phyloP scores from a whole-genome alignment of 1,139 yeast species.

The Yamadazyma pseudoaaseri region DNA sequence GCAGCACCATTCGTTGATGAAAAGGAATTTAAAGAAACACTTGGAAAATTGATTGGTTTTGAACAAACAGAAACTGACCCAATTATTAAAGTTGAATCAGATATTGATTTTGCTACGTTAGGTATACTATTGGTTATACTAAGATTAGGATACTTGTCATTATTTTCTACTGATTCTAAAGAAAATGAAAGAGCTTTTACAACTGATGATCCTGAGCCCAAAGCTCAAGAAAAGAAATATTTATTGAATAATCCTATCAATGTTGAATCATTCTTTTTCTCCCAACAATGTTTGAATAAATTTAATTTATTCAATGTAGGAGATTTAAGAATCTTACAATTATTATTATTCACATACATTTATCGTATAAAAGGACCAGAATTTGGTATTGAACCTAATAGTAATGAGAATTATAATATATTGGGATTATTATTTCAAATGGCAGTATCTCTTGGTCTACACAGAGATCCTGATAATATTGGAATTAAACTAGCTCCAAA shows the following conservation, averaged over 20 bases:
- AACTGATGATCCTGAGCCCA: slow-evolving; percentile 25
- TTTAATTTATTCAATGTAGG: slow-evolving; percentile 34
- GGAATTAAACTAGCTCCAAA: slow-evolving; percentile 14
- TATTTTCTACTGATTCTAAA: slow-evolving; percentile 25
- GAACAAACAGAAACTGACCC: slow-evolving; percentile 16
- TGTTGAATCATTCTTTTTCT: slow-evolving; percentile 23
- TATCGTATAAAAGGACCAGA: slow-evolving; percentile 47
- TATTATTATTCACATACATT: slow-evolving; percentile 23
- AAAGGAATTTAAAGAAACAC: slow-evolving; percentile 18
- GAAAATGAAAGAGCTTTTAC: slow-evolving; percentile 24
- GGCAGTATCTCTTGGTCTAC: slow-evolving; percentile 39
- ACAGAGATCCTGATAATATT: slow-evolving; percentile 8
- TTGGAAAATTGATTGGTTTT: slow-evolving; percentile 24
- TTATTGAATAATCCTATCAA: slow-evolving; percentile 17
- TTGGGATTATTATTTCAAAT: slow-evolving; percentile 30
- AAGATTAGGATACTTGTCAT: slow-evolving; percentile 28
- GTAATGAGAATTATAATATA: slow-evolving; percentile 19
- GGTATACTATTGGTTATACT: slow-evolving; percentile 28
- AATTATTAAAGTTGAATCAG: slow-evolving; percentile 18
- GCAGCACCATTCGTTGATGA: slow-evolving; percentile 50
- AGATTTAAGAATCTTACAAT: slow-evolving; percentile 28
- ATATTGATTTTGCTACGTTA: slow-evolving; percentile 29
- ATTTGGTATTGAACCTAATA: slow-evolving; percentile 47
- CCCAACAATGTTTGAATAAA: slow-evolving; percentile 37
- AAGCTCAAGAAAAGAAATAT: slow-evolving; percentile 6